phyloP scores from a whole-genome alignment of 495 filamentous ascomycete genomes.

The Copromyces sp. region DNA sequence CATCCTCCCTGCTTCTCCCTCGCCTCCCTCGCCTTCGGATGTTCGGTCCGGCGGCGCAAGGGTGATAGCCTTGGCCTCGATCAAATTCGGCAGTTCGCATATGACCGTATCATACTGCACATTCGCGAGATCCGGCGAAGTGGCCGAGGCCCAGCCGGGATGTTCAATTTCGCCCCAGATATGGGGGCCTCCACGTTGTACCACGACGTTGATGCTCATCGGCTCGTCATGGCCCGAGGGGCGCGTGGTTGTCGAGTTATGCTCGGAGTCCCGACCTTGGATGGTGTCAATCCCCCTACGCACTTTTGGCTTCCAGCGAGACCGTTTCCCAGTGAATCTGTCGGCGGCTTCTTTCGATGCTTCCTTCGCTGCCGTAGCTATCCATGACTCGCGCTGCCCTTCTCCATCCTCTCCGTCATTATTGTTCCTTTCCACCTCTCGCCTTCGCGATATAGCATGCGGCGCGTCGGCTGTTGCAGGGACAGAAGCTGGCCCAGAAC shows the following conservation, averaged over 20 bases:
- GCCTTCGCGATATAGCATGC: background rate
- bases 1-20: background rate
- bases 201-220: slow-evolving; percentile 8
- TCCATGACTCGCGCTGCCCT: background rate
- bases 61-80: slow-evolving; percentile 86
- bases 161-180: slow-evolving; percentile 76
- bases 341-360: background rate
- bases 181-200: slow-evolving; percentile 20
- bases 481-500: background rate
- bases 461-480: background rate
- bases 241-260: slow-evolving; percentile 8
- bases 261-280: slow-evolving; percentile 5
- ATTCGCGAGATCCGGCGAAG: slow-evolving; percentile 60
- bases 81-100: slow-evolving; percentile 75
- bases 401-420: background rate
- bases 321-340: background rate
- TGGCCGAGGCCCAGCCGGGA: slow-evolving; percentile 79
- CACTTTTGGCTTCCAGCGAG: background rate
- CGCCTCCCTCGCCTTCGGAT: slow-evolving; percentile 20
- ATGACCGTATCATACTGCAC: slow-evolving; percentile 76
- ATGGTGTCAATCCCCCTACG: slow-evolving; percentile 1
- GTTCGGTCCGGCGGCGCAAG: slow-evolving; percentile 56
- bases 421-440: background rate
- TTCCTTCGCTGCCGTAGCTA: background rate
- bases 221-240: background rate